Base-by-base conservation (phyloP, 352 stramenopile species). In the Phytophthora quininea region DNA sequence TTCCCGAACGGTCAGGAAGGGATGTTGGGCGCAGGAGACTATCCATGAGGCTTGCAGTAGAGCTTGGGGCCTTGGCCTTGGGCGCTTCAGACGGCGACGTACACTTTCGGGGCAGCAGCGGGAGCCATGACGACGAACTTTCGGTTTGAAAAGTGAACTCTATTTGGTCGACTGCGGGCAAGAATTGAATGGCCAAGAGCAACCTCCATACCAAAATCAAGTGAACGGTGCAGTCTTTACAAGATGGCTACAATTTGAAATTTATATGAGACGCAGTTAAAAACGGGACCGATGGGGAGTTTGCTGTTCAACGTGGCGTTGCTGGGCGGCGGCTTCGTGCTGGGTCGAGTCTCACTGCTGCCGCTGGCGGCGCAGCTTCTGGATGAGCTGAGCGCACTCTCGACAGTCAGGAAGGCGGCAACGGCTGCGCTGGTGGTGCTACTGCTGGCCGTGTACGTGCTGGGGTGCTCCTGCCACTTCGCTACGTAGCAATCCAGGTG, bases 121-220 rank as follows among this genome's bases (percentile, higher is more conserved):
- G 84, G 80, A 80, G 86, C 82, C 86, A 94, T 94, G 77, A 67
- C 82, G 79, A 67, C 74, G 76, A 83, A 92, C 82, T 90, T 92
- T 83, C 84, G 80, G 86, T 94, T 94, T 94, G 86, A 94, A 94
- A 92, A 92, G 84, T 92, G 84, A 74, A 48, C 19, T 7, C 27
- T 57, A 12, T 24, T 24, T 24, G 19, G 19, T 24, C 19, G 37
- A 38, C 50, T n/a, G 5, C 32, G 43, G 30, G 27, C 24, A n/a
- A 5, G 30, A 65, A 75, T 82, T 81, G 78, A 85, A 74, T 78
- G 67, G 71, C 54, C 46, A 31, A 57, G 62, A 40, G 40, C 31
- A 42, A 5, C 38, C 31, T 65, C 37, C 37, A 24, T 24, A 24
- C 19, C 19, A 0, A 24, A 24, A 24, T 24, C 19, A 24, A 24